These are phyloP conservation scores for Tolypocladium inflatum DNA, from an alignment of 2,329 filamentous ascomycete genomes.

Conservation along the genomic window DNA sequence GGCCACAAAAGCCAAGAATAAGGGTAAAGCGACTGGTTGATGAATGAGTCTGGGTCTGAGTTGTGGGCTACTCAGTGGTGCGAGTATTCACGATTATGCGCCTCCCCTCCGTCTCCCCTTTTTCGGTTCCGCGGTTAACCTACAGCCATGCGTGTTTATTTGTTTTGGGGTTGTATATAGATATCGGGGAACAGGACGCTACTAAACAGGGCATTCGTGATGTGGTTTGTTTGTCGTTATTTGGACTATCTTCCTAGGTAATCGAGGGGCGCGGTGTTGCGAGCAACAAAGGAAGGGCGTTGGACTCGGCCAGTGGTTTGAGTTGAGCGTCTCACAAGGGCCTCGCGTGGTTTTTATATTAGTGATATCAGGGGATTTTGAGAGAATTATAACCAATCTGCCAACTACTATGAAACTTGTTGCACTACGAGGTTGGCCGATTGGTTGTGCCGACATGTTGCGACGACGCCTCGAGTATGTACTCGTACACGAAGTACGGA, in stretches of 20 bases:
- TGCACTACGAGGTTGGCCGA: not conserved
- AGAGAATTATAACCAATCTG: not conserved
- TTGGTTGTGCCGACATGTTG: not conserved
- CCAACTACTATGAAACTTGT: not conserved
- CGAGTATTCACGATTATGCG: not conserved
- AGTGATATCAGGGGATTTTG: not conserved
- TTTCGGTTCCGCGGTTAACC: too few species aligned
- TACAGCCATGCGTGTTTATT: not conserved
- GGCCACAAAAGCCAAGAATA: constrained; percentile 18
- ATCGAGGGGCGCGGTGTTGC: not conserved
- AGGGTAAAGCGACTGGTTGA: constrained; percentile 14
- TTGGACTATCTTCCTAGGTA: not conserved
- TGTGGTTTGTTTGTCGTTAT: not conserved
- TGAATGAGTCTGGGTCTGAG: constrained; percentile 1
- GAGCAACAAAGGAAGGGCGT: not conserved
- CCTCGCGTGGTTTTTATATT: not conserved
- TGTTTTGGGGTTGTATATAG: constrained; percentile 2
- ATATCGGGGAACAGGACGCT: not conserved
- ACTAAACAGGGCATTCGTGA: not conserved
- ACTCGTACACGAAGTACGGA: too few species aligned
- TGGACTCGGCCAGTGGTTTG: not conserved
- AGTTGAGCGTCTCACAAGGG: not conserved
- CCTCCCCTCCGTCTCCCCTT: not conserved
- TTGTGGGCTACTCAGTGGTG: not conserved
- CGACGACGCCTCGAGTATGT: too few species aligned